Percentiles rank a stretch among this genome's conserved stretches.
Conservation (phyloP, 257 asterid species). For the Solanum virginianum region DNA sequence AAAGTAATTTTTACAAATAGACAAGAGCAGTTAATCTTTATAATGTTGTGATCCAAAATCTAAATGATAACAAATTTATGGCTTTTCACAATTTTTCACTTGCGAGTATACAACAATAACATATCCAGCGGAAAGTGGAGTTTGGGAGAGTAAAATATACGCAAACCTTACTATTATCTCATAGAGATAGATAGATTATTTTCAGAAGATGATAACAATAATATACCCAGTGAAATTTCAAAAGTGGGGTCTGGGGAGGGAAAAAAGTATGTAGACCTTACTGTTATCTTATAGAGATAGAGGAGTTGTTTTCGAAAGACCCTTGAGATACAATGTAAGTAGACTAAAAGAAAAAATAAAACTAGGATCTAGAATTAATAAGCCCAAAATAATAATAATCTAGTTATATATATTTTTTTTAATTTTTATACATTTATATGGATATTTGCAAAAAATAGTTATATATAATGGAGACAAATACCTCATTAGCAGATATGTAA, state of each 20-base stretch:
- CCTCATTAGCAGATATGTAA: slow-evolving; percentile 41
- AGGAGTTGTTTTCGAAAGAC: rapidly evolving
- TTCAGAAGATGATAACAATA: too few relatives aligned
- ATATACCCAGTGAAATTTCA: too few relatives aligned
- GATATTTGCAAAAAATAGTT: not conserved
- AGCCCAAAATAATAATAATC: not conserved
- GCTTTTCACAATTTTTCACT: not conserved
- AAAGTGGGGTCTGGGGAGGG: too few relatives aligned
- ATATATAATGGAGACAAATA: not conserved
- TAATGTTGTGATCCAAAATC: not conserved
- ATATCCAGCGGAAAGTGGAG: too few relatives aligned
- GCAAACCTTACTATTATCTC: too few relatives aligned
- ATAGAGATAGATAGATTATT: too few relatives aligned
- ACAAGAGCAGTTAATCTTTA: not conserved
- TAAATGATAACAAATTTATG: not conserved
- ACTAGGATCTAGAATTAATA: not conserved
- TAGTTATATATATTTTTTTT: not conserved
- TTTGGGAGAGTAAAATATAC: too few relatives aligned
- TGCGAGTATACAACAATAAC: not conserved
- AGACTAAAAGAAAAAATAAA: not conserved
- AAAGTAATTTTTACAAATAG: not conserved
- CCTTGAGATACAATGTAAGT: too few relatives aligned
- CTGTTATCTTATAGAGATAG: too few relatives aligned
- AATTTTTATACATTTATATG: not conserved
- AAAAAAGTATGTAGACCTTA: not conserved